Conservation (phyloP, 441 rosid genomes). For the Manihot esculenta region DNA sequence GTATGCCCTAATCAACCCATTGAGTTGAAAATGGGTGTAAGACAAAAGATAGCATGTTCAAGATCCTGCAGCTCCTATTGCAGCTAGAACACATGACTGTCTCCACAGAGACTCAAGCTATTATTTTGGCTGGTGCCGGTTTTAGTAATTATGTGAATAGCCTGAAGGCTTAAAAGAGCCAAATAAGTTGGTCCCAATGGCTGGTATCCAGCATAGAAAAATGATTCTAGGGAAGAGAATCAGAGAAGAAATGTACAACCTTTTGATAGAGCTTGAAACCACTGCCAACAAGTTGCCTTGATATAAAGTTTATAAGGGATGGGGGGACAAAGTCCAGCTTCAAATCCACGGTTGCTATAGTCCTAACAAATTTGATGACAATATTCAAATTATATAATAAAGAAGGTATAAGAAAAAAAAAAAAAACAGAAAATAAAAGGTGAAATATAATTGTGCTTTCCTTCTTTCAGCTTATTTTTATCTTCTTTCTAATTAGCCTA, state of each 20-base stretch:
- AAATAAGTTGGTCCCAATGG: neutral
- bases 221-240: slow-evolving; percentile 10
- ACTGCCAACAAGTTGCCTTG: slow-evolving; percentile 86
- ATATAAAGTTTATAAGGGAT: slow-evolving; percentile 73
- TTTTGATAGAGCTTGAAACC: slow-evolving; percentile 88
- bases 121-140: neutral
- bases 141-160: neutral
- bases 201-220: neutral
- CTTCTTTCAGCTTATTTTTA: neutral
- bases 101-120: neutral
- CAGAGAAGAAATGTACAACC: slow-evolving; percentile 40
- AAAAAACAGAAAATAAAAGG: neutral
- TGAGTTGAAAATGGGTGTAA: slow-evolving; percentile 11
- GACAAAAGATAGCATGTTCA: neutral
- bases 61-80: neutral
- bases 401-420: slow-evolving; percentile 7
- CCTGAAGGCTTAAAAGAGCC: slow-evolving; percentile 6
- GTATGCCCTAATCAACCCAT: neutral
- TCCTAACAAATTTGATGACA: slow-evolving; percentile 44
- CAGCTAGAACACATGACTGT: neutral
- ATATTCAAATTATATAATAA: slow-evolving; percentile 12
- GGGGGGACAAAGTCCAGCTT: slow-evolving; percentile 93
- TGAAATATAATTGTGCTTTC: neutral
- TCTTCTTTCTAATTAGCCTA: neutral
- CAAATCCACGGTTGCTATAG: slow-evolving; percentile 68